phyloP scores from a whole-genome alignment of 1,284 basidiomycete genomes.

The Entoloma clypeatum region DNA sequence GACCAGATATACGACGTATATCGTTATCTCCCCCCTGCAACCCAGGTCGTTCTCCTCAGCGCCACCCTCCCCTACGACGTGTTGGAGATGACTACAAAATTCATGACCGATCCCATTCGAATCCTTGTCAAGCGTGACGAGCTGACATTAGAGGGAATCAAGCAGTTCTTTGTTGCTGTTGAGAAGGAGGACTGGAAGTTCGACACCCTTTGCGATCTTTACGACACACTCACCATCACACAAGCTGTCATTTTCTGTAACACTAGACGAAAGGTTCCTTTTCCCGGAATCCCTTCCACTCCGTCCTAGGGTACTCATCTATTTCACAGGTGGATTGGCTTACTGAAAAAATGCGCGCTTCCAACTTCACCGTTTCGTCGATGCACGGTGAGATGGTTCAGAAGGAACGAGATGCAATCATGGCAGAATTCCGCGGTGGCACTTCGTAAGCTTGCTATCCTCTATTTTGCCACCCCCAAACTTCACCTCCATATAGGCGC shows the following conservation, averaged over 20 bases:
- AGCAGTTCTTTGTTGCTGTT: constrained; percentile 99
- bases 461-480: constrained; percentile 5
- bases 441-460: constrained; percentile 63
- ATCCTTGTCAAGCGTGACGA: constrained; percentile 99
- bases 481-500: constrained; percentile 48
- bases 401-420: constrained; percentile 97
- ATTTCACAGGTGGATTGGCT: constrained; percentile 88
- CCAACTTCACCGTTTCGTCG: constrained; percentile 95
- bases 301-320: no score
- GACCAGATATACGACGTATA: constrained; percentile 99
- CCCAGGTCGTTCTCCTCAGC: constrained; percentile 95
- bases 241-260: constrained; percentile 99
- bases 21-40: constrained; percentile 96
- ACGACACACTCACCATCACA: constrained; percentile 98
- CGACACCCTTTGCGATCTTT: constrained; percentile 96
- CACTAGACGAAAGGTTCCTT: constrained; percentile 86
- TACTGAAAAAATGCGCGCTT: constrained; percentile 96
- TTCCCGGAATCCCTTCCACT: constrained; percentile 9
- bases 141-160: constrained; percentile 98
- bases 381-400: constrained; percentile 99
- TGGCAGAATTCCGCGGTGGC: constrained; percentile 96
- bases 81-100: constrained; percentile 99
- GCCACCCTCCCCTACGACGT: constrained; percentile 98
- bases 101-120: constrained; percentile 99
- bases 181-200: constrained; percentile 99